Evolutionary conservation across 1,284 basidiomycete species (phyloP), one percentile per base, ranked within the genome.

Genomic region (Cerrena zonata): DNA sequence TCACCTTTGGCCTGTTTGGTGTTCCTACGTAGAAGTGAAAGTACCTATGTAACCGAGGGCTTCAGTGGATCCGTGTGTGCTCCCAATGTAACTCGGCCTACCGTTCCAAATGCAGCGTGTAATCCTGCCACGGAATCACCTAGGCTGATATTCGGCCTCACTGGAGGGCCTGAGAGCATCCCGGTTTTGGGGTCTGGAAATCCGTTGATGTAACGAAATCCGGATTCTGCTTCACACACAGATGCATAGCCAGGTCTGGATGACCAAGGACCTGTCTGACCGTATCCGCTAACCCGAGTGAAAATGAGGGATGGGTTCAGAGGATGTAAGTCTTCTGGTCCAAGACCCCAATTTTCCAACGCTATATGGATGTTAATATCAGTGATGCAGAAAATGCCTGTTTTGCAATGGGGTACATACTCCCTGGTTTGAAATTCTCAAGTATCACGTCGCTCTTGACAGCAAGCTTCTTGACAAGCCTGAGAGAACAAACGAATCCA

Each of bases 351-450:
- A 65, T 80, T 84, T 59, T 86, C 84, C 2, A 86, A 70, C 2
- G 82, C 84, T 85, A 49, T 15, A 10, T 36, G 25, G 7, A 34
- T 7, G 7, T 34, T 41, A 5, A 19, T 40, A 12, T 21, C 56
- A 21, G 45, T 50, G 23, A 40, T 26, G 26, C 34, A 36, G n/a
- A 48, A 22, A 37, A 40, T n/a, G 30, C 7, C 30, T 34, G 15
- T 34, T 7, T 15, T 34, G 30, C 15, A 34, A 34, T 40, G 47
- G 48, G 41, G 26, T 19, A 58, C 83, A 47, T 58, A 85, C 83
- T 86, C 50, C 84, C 84, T 5, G 83, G 83, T 54, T 82, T 85
- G 65, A 86, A 86, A 59, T 86, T 86, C 64, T 86, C 84, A 24
- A 86, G 55, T 2, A 86, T 59, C 13, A 86, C 82, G 53, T 86